Percentiles rank a stretch among this genome's conserved stretches.
These are phyloP conservation scores for Brassica napus DNA, from an alignment of 345 rosid species.

Conservation along the genomic window Da-Ae NC_063450.1:49441001-49441500, in stretches of 20 bases:
- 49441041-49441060: slow-evolving; percentile 48
- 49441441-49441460: slow-evolving; percentile 93
- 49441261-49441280: slow-evolving; percentile 95
- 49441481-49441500: slow-evolving; percentile 74
- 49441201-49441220: slow-evolving; percentile 90
- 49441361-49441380: slow-evolving; percentile 95
- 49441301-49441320: slow-evolving; percentile 52
- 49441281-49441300: slow-evolving; percentile 88
- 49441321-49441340: slow-evolving; percentile 89
- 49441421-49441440: slow-evolving; percentile 91
- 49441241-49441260: slow-evolving; percentile 97
- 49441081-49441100: slow-evolving; percentile 55
- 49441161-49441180: slow-evolving; percentile 74
- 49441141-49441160: slow-evolving; percentile 81
- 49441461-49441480: slow-evolving; percentile 78
- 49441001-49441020: slow-evolving; percentile 49
- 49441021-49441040: slow-evolving; percentile 52
- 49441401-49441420: slow-evolving; percentile 80
- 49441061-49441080: slow-evolving; percentile 49
- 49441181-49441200: slow-evolving; percentile 77
- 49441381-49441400: slow-evolving; percentile 83
- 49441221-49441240: slow-evolving; percentile 87
- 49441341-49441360: slow-evolving; percentile 85
- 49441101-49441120: slow-evolving; percentile 44
- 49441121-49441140: slow-evolving; percentile 52